Evolutionary conservation across 1,284 basidiomycete species (phyloP), one percentile per base, ranked within the genome.

Genomic region (Clitocybe nebularis): DNA sequence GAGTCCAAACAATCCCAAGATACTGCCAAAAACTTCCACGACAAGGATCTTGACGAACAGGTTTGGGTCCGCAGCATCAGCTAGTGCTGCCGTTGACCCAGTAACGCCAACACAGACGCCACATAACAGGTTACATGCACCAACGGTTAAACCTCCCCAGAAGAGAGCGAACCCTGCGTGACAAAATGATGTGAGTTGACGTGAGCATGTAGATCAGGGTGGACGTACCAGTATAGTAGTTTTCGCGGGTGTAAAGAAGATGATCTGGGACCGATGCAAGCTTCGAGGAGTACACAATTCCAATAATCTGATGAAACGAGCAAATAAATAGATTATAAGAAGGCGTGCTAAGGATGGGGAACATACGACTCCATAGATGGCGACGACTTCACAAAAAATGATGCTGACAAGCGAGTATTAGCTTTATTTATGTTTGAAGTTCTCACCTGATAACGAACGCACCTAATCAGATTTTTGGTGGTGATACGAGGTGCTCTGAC

Each of bases 371-470:
- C 89, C 94, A 66, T 95, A 96, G 59, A 96, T 96, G 48, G 93
- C 93, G 16, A 96, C 92, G 53, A 97, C 95, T 73, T 99, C 95
- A 64, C 95, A 98, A 73, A 99, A 98, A 62, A 99, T 98, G 71
- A 99, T 94, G 51, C 93, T 95, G 55, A 8, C 34, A 7, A 5
- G 20, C 29, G 9, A 4, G 0, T 5, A 17, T 0, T 3, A 14
- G 7, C 11, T 9, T 4, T 22, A 6, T 8, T 9, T 21, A 22
- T 39, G 37, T 19, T 16, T 14, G 14, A 13, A 20, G n/a, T 16
- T 3, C 16, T 13, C 7, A 11, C 20, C 8, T 14, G 13, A 20
- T 16, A 40, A 10, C 8, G 13, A 14, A 63, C 78, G 46, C 45
- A 92, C 93, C 90, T 94, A 57, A 98, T 97, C 62, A 99, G 67